Percentiles rank a stretch among this genome's conserved stretches.
Evolutionary conservation across 2,329 filamentous ascomycete species (phyloP).

Genomic region (Furcasterigmium sp.): DNA sequence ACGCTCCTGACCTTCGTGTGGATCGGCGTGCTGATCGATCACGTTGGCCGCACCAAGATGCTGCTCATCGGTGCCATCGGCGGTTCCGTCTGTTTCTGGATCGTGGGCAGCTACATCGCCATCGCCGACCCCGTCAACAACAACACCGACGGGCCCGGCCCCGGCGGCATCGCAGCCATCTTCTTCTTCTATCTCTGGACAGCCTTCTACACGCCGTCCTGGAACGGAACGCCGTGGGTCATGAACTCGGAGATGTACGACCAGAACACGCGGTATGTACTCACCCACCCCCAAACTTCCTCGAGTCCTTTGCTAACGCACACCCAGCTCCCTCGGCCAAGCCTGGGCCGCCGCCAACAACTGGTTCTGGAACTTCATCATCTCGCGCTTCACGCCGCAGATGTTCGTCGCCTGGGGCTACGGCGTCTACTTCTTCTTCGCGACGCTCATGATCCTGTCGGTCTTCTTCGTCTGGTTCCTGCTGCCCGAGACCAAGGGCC

Average conservation of each 20-base stretch:
- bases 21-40: slow-evolving; percentile 15
- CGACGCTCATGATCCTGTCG: slow-evolving; percentile 28
- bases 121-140: slow-evolving; percentile 12
- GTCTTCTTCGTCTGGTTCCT: slow-evolving; percentile 21
- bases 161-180: slow-evolving; percentile 16
- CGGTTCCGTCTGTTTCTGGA: slow-evolving; percentile 24
- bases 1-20: slow-evolving; percentile 14
- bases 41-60: slow-evolving; percentile 13
- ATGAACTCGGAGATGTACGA: slow-evolving; percentile 28
- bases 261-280: slow-evolving; percentile 30
- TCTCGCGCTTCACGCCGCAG: slow-evolving; percentile 18
- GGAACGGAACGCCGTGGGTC: slow-evolving; percentile 20
- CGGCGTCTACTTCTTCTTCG: slow-evolving; percentile 41
- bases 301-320: slow-evolving; percentile 14
- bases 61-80: slow-evolving; percentile 17
- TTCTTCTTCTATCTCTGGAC: slow-evolving; percentile 20
- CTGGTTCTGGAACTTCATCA: slow-evolving; percentile 20
- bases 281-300: too few species aligned
- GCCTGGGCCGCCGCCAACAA: slow-evolving; percentile 17
- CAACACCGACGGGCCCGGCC: slow-evolving; percentile 4
- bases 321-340: slow-evolving; percentile 18
- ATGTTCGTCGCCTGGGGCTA: slow-evolving; percentile 24
- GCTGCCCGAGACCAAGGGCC: slow-evolving; percentile 18
- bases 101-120: slow-evolving; percentile 18
- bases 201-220: slow-evolving; percentile 16